Base-by-base conservation (phyloP, 2,329 filamentous ascomycete species). In the Cladophialophora psammophila region DNA sequence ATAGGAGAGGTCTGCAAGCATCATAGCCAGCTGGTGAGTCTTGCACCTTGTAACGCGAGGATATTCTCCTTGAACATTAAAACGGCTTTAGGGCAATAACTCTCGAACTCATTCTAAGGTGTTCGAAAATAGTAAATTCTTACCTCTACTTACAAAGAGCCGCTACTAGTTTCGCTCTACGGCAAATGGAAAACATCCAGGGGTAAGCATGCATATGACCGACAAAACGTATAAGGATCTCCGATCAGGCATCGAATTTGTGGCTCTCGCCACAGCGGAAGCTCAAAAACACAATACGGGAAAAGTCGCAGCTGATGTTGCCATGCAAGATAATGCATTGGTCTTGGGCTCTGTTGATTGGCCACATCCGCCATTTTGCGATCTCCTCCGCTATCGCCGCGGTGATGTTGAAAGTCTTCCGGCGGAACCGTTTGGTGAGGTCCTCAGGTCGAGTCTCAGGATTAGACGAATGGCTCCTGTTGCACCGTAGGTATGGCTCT, bases 311-410 rank as follows among this genome's bases (percentile, higher is more conserved):
- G 15, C 15, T 45, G n/a, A 45, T 18, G 40, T 45, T n/a, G n/a
- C 40, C 40, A 18, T 45, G 5, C 40, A 7, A 45, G 18, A 45
- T 6, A 13, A 18, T 20, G 8, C 42, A 7, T 45, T 15, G n/a
- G 20, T 9, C 18, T 26, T n/a, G 6, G 45, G 18, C 2, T 50
- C 2, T 50, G 18, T 12, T 50, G 45, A 50, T 50, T 50, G 45
- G 45, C 45, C 13, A 5, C 8, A 8, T 50, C 18, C 8, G 26
- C 40, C n/a, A 10, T 26, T 10, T 20, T 6, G 20, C 45, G 4
- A 50, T 18, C 45, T 26, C 45, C 45, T 50, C 45, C 20, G 40
- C 45, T 50, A 50, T 10, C 7, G 45, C 45, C 45, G 45, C 45
- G 20, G 45, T n/a, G 45, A 50, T 20, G 45, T 10, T 3, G 20